These are phyloP conservation scores for Penicillium occitanis DNA, from an alignment of 2,329 filamentous ascomycete species.

Conservation along the genomic window DNA sequence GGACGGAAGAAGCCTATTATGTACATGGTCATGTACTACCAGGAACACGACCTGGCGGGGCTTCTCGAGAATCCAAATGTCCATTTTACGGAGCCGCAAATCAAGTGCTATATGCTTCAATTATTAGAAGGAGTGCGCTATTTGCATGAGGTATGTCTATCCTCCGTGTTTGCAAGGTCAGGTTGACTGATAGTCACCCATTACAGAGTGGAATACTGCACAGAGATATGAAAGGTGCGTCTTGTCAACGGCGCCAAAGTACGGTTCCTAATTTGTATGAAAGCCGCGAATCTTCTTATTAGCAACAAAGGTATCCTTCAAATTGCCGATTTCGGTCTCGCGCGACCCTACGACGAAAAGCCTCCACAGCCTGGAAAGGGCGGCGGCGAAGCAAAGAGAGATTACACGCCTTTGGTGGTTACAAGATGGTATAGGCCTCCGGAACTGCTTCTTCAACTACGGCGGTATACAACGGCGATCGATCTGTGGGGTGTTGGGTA, in stretches of 20 bases:
- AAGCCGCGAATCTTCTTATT: slow-evolving; percentile 90
- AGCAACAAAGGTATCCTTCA: slow-evolving; percentile 91
- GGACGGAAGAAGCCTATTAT: slow-evolving; percentile 77
- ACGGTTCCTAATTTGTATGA: slow-evolving; percentile 11
- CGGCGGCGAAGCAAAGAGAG: slow-evolving; percentile 78
- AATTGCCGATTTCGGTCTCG: slow-evolving; percentile 95
- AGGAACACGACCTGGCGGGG: slow-evolving; percentile 98
- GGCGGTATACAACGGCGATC: slow-evolving; percentile 93
- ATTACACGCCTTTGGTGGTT: slow-evolving; percentile 96
- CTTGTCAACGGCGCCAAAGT: neutral
- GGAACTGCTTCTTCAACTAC: slow-evolving; percentile 82
- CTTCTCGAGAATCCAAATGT: slow-evolving; percentile 93
- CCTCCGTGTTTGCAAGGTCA: slow-evolving; percentile 8
- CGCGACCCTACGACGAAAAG: slow-evolving; percentile 85
- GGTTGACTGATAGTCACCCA: slow-evolving; percentile 22
- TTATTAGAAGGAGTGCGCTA: slow-evolving; percentile 86
- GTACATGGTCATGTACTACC: slow-evolving; percentile 99
- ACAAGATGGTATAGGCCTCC: slow-evolving; percentile 97
- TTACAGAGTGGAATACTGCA: slow-evolving; percentile 74
- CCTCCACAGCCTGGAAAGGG: slow-evolving; percentile 74
- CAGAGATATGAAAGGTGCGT: slow-evolving; percentile 82
- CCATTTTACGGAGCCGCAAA: slow-evolving; percentile 80
- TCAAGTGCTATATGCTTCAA: slow-evolving; percentile 97
- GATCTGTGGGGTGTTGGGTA: slow-evolving; percentile 98
- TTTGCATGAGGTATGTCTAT: slow-evolving; percentile 67